A percentile compares a stretch with the other conserved stretches of the same genome.
phyloP scores from a whole-genome alignment of 2,329 filamentous ascomycete genomes.

The Xylaria sp. region DNA sequence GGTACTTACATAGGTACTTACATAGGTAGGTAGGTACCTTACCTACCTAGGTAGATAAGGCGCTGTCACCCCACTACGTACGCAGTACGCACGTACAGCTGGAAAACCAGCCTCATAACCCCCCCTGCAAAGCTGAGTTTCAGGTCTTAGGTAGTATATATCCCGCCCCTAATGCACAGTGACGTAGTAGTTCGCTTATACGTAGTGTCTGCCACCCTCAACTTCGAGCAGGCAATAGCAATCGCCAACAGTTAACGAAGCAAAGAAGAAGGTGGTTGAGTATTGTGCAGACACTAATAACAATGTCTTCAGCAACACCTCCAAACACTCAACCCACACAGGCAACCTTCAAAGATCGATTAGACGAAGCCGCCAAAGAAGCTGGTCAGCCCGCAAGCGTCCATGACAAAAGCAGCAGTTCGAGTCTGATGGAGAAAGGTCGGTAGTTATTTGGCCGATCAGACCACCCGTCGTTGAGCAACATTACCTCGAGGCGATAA shows the following conservation, averaged over 20 bases:
- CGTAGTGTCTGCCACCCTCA: too few relatives aligned
- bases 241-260: not conserved
- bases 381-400: constrained; percentile 45
- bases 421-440: constrained; percentile 59
- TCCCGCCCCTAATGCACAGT: too few relatives aligned
- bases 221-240: not conserved
- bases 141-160: too few relatives aligned
- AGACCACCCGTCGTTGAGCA: too few relatives aligned
- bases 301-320: constrained; percentile 13
- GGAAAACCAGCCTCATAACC: not conserved
- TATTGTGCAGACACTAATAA: not conserved
- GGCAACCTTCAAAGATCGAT: constrained; percentile 56
- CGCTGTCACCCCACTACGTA: too few relatives aligned
- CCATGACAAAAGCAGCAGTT: constrained; percentile 34
- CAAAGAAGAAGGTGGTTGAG: not conserved
- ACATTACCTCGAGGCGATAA: too few relatives aligned
- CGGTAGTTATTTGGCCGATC: constrained; percentile 29
- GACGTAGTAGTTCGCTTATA: constrained; percentile 20
- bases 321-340: constrained; percentile 15
- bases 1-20: not conserved
- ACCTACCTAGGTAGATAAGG: too few relatives aligned
- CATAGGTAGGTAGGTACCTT: too few relatives aligned
- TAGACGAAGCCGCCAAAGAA: constrained; percentile 56
- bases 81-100: too few relatives aligned
- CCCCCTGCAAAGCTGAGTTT: not conserved